Conservation (phyloP, 83 land plant genomes). For the Thuja plicata region DNA sequence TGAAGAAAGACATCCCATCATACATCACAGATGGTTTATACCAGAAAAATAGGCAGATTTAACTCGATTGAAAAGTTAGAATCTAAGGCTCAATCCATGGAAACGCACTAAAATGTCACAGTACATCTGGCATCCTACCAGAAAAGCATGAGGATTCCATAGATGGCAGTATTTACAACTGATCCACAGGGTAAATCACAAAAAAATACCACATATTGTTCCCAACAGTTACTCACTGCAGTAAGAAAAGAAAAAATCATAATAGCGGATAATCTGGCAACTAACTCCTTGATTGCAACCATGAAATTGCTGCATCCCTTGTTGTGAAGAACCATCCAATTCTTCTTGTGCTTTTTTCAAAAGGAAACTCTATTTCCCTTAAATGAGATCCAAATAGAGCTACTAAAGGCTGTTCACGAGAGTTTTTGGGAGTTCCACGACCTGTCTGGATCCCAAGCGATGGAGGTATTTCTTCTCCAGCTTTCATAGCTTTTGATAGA, state of each 20-base stretch:
- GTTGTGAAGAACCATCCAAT: constrained; percentile 64
- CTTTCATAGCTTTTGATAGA: constrained; percentile 29
- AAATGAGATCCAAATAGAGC: constrained; percentile 50
- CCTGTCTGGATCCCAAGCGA: constrained; percentile 65
- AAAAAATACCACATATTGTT: not conserved
- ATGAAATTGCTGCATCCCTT: constrained; percentile 43
- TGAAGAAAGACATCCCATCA: not conserved
- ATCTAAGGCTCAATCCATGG: not conserved
- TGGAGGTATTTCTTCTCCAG: constrained; percentile 50
- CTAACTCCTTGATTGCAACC: constrained; percentile 38
- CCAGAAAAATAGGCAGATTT: not conserved
- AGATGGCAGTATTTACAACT: not conserved
- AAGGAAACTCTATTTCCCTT: constrained; percentile 60
- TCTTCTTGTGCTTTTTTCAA: constrained; percentile 48
- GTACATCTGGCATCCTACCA: not conserved
- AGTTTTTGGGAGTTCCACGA: constrained; percentile 46
- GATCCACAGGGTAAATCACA: not conserved
- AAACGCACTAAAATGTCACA: constrained; percentile 1
- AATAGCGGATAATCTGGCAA: not conserved
- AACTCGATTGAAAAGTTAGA: not conserved
- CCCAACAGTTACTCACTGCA: not conserved
- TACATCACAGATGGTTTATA: not conserved
- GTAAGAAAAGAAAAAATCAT: not conserved
- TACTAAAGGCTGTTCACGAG: constrained; percentile 40
- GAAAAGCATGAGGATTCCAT: not conserved